A percentile compares a stretch with the other conserved stretches of the same genome.
Conservation (phyloP, 179 eudicot species). For the Heliamphora pulchella region DNA sequence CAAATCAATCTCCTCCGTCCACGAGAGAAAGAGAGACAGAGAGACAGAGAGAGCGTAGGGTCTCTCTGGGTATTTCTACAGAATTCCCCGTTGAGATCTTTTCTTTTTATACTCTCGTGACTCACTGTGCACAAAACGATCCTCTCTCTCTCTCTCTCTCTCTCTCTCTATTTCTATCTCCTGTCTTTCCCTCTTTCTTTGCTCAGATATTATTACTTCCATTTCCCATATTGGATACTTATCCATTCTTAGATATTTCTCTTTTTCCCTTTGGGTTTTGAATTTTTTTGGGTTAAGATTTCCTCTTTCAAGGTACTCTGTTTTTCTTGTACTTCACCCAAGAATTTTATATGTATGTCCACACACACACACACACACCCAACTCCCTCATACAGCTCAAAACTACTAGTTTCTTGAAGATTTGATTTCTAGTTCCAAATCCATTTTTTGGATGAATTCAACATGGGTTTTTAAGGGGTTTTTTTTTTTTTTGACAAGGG, state of each 20-base stretch:
- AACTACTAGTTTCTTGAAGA: not conserved
- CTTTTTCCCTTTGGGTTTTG: not conserved
- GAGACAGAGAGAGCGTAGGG: conserved; percentile 6
- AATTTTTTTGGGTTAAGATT: not conserved
- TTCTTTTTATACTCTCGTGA: conserved; percentile 20
- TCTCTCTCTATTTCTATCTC: not conserved
- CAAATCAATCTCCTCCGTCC: conserved; percentile 15
- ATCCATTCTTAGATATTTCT: not conserved
- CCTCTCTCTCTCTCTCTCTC: not conserved
- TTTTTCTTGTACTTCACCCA: not conserved
- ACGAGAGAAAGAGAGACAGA: conserved; percentile 16
- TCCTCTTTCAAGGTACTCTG: not conserved
- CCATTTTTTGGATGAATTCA: not conserved
- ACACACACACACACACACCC: not conserved
- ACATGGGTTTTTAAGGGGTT: not conserved
- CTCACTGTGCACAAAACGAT: not conserved
- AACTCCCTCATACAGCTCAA: not conserved
- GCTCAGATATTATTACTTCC: not conserved
- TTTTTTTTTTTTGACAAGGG: not conserved
- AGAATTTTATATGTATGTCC: not conserved
- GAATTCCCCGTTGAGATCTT: conserved; percentile 22
- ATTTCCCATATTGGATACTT: not conserved
- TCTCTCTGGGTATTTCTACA: conserved; percentile 27
- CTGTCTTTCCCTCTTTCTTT: not conserved
- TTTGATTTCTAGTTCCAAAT: not conserved